Percentiles rank a stretch among this genome's conserved stretches.
Conservation (phyloP, 2,329 filamentous ascomycete genomes). For the Xylaria sp. region DNA sequence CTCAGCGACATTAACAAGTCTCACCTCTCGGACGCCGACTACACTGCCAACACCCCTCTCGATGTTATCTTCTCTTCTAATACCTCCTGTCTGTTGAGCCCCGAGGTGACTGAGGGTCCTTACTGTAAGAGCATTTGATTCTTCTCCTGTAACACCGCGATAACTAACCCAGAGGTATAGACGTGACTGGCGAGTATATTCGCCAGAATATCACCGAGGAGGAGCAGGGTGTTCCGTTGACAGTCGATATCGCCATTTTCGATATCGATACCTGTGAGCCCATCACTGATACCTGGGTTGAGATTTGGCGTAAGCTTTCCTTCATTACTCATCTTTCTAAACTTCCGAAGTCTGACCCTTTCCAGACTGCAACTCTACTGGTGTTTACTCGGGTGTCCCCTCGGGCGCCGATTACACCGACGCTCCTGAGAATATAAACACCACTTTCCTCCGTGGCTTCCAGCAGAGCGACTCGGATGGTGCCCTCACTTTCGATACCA, state of each 20-base stretch:
- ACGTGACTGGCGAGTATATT: conserved; percentile 32
- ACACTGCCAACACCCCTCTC: neutral
- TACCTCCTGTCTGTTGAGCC: conserved; percentile 12
- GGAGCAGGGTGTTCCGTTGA: conserved; percentile 23
- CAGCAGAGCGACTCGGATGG: conserved; percentile 29
- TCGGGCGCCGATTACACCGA: conserved; percentile 12
- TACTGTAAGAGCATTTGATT: conserved; percentile 13
- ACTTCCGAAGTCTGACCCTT: neutral
- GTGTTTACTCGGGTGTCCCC: conserved; percentile 30
- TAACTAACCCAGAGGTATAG: conserved; percentile 6
- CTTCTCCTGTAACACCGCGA: neutral
- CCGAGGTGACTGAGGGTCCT: conserved; percentile 42
- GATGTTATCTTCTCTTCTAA: conserved; percentile 5
- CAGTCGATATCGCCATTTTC: conserved; percentile 28
- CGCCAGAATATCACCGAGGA: conserved; percentile 25
- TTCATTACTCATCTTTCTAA: neutral
- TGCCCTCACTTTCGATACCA: conserved; percentile 29
- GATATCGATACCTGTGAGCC: conserved; percentile 32
- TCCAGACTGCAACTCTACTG: conserved; percentile 22
- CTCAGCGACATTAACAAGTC: conserved; percentile 11
- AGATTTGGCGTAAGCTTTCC: conserved; percentile 31
- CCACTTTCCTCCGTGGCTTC: conserved; percentile 32
- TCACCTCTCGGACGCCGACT: neutral
- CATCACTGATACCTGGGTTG: conserved; percentile 15
- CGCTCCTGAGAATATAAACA: conserved; percentile 5